Evolutionary conservation across 148 eudicot species (phyloP).

Genomic region (Polygonum aviculare): DNA sequence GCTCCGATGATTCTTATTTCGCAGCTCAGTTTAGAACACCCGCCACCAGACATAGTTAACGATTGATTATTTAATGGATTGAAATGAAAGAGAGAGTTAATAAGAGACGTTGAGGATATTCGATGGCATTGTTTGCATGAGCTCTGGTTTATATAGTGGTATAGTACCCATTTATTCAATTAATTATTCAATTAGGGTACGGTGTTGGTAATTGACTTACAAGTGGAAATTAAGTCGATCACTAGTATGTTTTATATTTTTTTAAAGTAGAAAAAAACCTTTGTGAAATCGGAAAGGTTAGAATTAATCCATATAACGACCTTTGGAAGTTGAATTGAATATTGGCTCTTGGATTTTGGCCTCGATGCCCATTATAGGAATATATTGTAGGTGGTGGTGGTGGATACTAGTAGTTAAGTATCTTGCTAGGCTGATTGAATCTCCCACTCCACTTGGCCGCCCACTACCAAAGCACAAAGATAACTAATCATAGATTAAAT

Average conservation of each 20-base stretch:
- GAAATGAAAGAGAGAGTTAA: background rate
- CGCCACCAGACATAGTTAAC: background rate
- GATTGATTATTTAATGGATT: background rate
- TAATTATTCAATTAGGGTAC: background rate
- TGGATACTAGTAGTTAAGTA: background rate
- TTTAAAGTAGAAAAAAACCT: background rate
- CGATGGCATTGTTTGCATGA: background rate
- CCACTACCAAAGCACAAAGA: background rate
- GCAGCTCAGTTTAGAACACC: background rate
- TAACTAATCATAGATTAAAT: background rate
- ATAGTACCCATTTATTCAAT: background rate
- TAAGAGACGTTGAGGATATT: background rate
- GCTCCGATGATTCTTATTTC: background rate
- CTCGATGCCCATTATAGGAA: no score
- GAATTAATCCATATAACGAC: background rate
- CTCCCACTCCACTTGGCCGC: background rate
- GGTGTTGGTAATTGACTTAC: background rate
- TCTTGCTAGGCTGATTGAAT: background rate
- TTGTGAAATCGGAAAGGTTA: background rate
- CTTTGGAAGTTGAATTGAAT: background rate
- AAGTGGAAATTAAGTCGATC: background rate
- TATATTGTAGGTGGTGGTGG: background rate
- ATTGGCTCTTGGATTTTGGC: background rate
- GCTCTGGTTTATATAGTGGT: background rate
- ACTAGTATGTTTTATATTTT: background rate